phyloP scores from a whole-genome alignment of 139 green algal genomes.

The Edaphochlamys debaryana region DNA sequence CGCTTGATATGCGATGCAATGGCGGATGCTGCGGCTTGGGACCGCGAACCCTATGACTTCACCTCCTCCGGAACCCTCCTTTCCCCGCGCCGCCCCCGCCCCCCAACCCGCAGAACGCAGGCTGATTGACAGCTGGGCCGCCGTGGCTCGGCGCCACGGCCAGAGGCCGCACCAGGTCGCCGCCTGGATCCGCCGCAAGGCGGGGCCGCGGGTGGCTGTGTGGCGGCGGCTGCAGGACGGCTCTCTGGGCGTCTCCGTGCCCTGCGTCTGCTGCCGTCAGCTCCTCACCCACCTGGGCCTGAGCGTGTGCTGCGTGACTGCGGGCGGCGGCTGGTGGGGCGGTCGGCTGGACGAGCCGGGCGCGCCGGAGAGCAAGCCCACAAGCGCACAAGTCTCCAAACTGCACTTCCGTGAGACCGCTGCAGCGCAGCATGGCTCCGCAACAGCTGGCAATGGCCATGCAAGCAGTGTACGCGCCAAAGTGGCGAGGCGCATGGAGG shows the following conservation, averaged over 20 bases:
- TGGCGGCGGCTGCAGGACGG: slow-evolving; percentile 69
- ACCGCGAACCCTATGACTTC: no score
- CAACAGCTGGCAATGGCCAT: no score
- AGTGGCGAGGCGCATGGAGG: no score
- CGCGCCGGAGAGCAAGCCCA: slow-evolving; percentile 58
- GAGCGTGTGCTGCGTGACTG: slow-evolving; percentile 58
- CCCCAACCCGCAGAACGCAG: slow-evolving; percentile 38
- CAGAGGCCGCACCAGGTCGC: slow-evolving; percentile 58
- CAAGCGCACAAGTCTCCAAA: slow-evolving; percentile 66
- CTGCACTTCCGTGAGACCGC: no score
- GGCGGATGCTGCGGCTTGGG: no score
- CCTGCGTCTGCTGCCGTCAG: slow-evolving; percentile 70
- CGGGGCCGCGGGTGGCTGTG: slow-evolving; percentile 60
- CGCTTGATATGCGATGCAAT: no score
- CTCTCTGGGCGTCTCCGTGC: slow-evolving; percentile 65
- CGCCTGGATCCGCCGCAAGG: slow-evolving; percentile 76
- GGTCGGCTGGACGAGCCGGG: slow-evolving; percentile 56
- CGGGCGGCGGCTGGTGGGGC: slow-evolving; percentile 50
- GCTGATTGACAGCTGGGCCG: slow-evolving; percentile 51
- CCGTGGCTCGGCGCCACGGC: slow-evolving; percentile 59
- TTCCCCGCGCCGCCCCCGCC: no score
- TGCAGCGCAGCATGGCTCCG: no score
- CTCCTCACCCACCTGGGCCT: slow-evolving; percentile 68
- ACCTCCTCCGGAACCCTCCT: no score
- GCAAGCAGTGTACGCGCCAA: no score